Conservation (phyloP, 2,329 filamentous ascomycete species). For the Gyromitra esculenta region DNA sequence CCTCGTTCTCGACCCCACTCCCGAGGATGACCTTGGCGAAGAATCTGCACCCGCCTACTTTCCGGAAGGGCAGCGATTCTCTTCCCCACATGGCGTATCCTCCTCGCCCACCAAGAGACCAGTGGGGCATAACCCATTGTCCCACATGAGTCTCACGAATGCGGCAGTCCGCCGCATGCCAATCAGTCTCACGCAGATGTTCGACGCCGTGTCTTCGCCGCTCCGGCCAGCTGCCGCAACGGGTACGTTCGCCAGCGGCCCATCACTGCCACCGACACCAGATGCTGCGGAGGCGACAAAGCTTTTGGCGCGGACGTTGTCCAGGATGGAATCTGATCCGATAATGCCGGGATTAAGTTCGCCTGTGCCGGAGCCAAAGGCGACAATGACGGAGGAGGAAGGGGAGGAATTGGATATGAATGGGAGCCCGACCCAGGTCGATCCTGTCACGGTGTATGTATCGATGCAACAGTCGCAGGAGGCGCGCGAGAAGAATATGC, state of each 20-base stretch:
- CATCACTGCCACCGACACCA: conserved; percentile 44
- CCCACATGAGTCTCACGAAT: conserved; percentile 8
- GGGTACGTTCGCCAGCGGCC: background rate
- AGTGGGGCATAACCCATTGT: conserved; percentile 39
- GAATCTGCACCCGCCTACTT: conserved; percentile 33
- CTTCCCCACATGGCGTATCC: conserved; percentile 14
- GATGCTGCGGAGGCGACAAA: conserved; percentile 29
- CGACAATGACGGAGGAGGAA: background rate
- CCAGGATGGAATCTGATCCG: conserved; percentile 6
- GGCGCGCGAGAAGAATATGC: conserved; percentile 20
- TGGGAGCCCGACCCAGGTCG: conserved; percentile 28
- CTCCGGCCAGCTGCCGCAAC: conserved; percentile 17
- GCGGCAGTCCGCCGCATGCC: conserved; percentile 24
- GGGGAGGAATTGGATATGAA: conserved; percentile 3
- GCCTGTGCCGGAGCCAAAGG: background rate
- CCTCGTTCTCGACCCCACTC: conserved; percentile 1
- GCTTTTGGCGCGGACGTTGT: conserved; percentile 37
- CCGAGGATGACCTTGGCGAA: background rate
- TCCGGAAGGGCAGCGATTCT: conserved; percentile 35
- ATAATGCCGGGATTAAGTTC: conserved; percentile 2
- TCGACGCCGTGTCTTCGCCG: conserved; percentile 43
- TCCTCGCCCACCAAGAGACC: conserved; percentile 6
- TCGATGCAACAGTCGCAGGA: conserved; percentile 48
- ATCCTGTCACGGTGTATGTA: conserved; percentile 15
- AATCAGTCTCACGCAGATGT: conserved; percentile 41